Evolutionary conservation across 495 filamentous ascomycete genomes (phyloP).

Genomic region (Beverwykella pulmonaria): DNA sequence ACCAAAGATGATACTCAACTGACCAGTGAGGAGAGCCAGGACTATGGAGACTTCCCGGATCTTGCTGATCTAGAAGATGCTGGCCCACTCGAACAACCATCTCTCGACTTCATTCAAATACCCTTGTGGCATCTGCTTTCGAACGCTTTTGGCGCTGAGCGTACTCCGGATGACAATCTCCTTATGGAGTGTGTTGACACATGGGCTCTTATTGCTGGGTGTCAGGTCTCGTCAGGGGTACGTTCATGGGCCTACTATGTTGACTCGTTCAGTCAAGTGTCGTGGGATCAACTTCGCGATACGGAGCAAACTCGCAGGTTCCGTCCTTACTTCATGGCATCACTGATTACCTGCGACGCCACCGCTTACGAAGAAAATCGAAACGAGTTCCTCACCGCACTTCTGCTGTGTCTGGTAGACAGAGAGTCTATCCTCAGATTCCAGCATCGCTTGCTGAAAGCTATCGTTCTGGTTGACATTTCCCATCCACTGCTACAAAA

Average conservation of each 20-base stretch:
- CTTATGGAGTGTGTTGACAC: constrained; percentile 51
- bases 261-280: constrained; percentile 56
- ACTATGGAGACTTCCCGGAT: constrained; percentile 69
- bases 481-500: constrained; percentile 60
- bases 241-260: constrained; percentile 63
- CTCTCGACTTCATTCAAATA: constrained; percentile 52
- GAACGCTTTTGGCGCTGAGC: constrained; percentile 69
- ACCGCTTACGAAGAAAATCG: constrained; percentile 48
- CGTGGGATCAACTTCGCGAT: constrained; percentile 64
- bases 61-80: constrained; percentile 55
- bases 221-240: constrained; percentile 42
- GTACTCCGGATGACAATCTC: constrained; percentile 59
- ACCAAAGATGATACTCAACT: constrained; percentile 19
- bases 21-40: constrained; percentile 68
- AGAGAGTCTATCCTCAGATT: constrained; percentile 67
- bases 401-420: constrained; percentile 66
- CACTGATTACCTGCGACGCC: constrained; percentile 56
- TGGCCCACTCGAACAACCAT: neutral
- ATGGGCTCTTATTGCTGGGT: constrained; percentile 43
- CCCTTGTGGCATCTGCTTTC: constrained; percentile 62
- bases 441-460: constrained; percentile 63
- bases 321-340: constrained; percentile 62
- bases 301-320: constrained; percentile 69
- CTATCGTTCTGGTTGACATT: constrained; percentile 55
- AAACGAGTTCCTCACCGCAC: constrained; percentile 56